These are phyloP conservation scores for Termitomyces sp. DNA, from an alignment of 768 basidiomycete species.

Conservation along the genomic window DNA sequence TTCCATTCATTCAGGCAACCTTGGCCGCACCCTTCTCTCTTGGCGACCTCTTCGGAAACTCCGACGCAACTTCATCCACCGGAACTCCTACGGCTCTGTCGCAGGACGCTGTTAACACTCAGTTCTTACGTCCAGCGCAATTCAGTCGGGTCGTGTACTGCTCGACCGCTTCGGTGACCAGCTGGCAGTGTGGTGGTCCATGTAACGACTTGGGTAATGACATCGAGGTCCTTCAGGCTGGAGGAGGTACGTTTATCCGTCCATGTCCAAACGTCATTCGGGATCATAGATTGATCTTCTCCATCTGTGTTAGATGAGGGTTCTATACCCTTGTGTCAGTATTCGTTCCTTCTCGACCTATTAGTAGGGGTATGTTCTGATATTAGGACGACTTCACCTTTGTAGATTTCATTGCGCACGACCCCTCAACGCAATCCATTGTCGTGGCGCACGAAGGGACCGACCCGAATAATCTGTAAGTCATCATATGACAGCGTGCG, in stretches of 20 bases:
- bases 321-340: constrained; percentile 11
- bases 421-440: constrained; percentile 26
- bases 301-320: constrained; percentile 6
- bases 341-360: background rate
- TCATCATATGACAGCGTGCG: background rate
- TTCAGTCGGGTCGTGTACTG: constrained; percentile 38
- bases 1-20: background rate
- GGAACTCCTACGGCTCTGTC: background rate
- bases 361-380: background rate
- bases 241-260: constrained; percentile 27
- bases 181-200: constrained; percentile 30
- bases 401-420: constrained; percentile 34
- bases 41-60: background rate
- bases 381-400: background rate
- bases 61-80: background rate
- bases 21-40: constrained; percentile 4
- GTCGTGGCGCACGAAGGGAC: constrained; percentile 43
- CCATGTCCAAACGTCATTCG: background rate
- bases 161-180: constrained; percentile 24
- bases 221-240: constrained; percentile 24
- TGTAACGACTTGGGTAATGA: constrained; percentile 25
- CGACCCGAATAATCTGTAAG: constrained; percentile 26
- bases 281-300: background rate
- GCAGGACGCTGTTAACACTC: background rate
- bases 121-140: constrained; percentile 26